These are phyloP conservation scores for Dendrobium catenatum DNA, from an alignment of 106 monocot species.

Conservation along the genomic window DNA sequence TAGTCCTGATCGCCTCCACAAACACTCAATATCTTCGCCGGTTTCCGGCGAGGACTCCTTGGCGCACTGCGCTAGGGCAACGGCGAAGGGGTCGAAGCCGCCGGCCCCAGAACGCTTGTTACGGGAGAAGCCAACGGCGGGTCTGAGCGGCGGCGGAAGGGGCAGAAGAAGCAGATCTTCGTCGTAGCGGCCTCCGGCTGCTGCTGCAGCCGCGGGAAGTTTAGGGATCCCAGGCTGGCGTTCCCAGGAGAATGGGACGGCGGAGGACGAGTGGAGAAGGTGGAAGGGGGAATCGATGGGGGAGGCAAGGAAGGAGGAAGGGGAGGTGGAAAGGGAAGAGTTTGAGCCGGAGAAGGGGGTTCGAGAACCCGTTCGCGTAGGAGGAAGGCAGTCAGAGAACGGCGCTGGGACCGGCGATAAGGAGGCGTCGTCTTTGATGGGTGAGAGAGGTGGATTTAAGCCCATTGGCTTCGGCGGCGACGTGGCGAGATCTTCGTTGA, in stretches of 20 bases:
- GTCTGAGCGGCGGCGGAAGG: not conserved
- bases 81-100: not conserved
- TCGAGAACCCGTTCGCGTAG: not conserved
- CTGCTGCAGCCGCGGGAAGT: not conserved
- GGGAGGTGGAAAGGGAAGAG: not conserved
- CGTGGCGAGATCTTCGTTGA: not conserved
- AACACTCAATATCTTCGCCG: not conserved
- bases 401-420: not conserved
- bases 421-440: not conserved
- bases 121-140: not conserved
- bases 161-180: not conserved
- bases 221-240: conserved; percentile 10
- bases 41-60: not conserved
- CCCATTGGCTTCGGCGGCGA: not conserved
- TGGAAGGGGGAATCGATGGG: not conserved
- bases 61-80: conserved; percentile 3
- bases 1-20: not conserved
- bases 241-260: conserved; percentile 10
- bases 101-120: not conserved
- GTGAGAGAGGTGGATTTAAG: not conserved
- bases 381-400: not conserved
- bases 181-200: not conserved
- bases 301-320: not conserved
- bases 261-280: not conserved
- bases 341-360: not conserved